phyloP scores from a whole-genome alignment of 2,329 filamentous ascomycete genomes.

The Ramularia collo-cygni region DNA sequence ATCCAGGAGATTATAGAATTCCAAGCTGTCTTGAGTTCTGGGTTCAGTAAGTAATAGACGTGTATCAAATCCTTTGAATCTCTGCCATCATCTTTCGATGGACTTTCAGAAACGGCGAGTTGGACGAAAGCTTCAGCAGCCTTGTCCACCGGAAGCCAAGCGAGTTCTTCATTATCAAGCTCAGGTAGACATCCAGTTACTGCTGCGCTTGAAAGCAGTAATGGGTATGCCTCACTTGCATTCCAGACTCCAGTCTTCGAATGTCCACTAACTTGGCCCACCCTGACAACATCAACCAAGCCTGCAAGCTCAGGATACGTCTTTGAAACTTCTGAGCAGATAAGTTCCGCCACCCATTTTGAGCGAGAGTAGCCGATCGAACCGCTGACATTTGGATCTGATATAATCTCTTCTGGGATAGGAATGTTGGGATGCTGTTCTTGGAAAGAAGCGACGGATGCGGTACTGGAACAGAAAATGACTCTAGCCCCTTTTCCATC shows the following conservation, averaged over 20 bases:
- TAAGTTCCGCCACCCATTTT: constrained; percentile 53
- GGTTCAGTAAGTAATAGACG: constrained; percentile 47
- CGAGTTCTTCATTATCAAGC: constrained; percentile 32
- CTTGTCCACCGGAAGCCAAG: constrained; percentile 44
- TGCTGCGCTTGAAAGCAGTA: constrained; percentile 40
- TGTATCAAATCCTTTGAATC: constrained; percentile 18
- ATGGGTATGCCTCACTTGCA: constrained; percentile 42
- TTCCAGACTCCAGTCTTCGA: constrained; percentile 42
- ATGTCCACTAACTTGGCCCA: constrained; percentile 44
- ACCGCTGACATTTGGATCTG: constrained; percentile 39
- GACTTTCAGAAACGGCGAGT: constrained; percentile 22
- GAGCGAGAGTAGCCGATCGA: constrained; percentile 50
- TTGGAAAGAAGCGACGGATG: constrained; percentile 36
- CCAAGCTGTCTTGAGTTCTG: constrained; percentile 39
- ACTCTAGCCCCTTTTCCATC: constrained; percentile 28
- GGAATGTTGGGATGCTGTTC: constrained; percentile 30
- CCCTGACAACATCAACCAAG: constrained; percentile 39
- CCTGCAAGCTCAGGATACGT: constrained; percentile 23
- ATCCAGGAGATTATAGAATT: constrained; percentile 42
- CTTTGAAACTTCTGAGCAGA: constrained; percentile 39
- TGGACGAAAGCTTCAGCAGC: constrained; percentile 39
- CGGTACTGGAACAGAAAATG: constrained; percentile 43
- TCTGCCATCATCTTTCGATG: no score
- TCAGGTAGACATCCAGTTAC: constrained; percentile 36
- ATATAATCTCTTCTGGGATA: constrained; percentile 39